phyloP scores from a whole-genome alignment of 371 early-diverging fungal species.

The Polyrhizophydium stewartii region DNA sequence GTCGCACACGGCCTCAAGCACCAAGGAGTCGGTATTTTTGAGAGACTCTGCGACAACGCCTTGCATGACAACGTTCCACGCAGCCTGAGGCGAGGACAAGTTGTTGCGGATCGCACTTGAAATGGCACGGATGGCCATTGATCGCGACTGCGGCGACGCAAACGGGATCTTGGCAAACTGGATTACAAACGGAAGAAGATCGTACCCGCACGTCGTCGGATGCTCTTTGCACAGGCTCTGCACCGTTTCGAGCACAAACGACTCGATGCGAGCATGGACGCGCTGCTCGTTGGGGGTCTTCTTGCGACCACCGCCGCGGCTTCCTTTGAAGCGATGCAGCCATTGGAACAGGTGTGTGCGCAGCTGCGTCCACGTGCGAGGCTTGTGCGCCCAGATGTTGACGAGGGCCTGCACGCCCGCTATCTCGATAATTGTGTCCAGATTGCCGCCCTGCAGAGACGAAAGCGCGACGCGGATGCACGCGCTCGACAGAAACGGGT shows the following conservation, averaged over 20 bases:
- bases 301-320: slow-evolving; percentile 17
- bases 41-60: neutral
- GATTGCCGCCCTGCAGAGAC: slow-evolving; percentile 3
- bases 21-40: neutral
- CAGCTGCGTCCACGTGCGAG: slow-evolving; percentile 20
- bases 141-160: neutral
- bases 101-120: neutral
- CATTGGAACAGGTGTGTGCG: slow-evolving; percentile 10
- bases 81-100: neutral
- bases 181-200: slow-evolving; percentile 19
- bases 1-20: slow-evolving; percentile 9
- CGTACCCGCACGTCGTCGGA: slow-evolving; percentile 16
- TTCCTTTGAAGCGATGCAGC: slow-evolving; percentile 10
- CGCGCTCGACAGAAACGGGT: slow-evolving; percentile 14
- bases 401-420: slow-evolving; percentile 15
- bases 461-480: slow-evolving; percentile 9
- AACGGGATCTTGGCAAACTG: slow-evolving; percentile 2
- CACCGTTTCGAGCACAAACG: neutral
- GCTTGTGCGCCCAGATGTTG: slow-evolving; percentile 22
- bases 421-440: neutral
- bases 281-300: neutral
- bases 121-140: neutral
- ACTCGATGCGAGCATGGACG: neutral
- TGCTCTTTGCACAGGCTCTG: slow-evolving; percentile 3
- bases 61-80: slow-evolving; percentile 25